Percentiles rank a stretch among this genome's conserved stretches.
Conservation (phyloP, 805 yeast species). For the Yarrowia bubula region DNA sequence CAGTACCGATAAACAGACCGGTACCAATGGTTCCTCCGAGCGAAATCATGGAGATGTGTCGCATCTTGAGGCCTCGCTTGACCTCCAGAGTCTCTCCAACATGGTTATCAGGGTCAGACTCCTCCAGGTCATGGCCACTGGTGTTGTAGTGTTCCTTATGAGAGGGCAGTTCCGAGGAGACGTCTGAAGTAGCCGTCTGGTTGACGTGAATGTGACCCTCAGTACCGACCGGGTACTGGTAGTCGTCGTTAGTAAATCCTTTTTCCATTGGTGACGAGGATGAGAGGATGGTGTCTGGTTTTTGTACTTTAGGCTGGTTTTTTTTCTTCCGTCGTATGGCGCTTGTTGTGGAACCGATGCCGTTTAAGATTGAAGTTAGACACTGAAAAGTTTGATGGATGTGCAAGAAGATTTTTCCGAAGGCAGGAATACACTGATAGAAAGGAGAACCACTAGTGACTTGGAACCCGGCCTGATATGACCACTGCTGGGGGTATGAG, state of each 20-base stretch:
- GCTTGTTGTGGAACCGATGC: slow-evolving; percentile 16
- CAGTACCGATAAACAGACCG: slow-evolving; percentile 72
- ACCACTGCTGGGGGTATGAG: slow-evolving; percentile 9
- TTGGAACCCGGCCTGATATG: not conserved
- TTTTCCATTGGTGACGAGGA: not conserved
- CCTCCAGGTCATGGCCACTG: slow-evolving; percentile 19
- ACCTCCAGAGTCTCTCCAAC: slow-evolving; percentile 26
- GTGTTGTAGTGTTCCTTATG: slow-evolving; percentile 17
- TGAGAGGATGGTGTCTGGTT: not conserved
- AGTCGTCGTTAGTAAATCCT: not conserved
- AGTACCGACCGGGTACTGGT: not conserved
- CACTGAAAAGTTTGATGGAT: not conserved
- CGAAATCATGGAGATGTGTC: slow-evolving; percentile 77
- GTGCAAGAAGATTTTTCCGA: not conserved
- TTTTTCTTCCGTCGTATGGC: not conserved
- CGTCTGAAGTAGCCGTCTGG: slow-evolving; percentile 1
- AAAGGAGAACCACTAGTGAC: too few relatives aligned
- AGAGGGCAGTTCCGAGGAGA: not conserved
- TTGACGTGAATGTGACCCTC: slow-evolving; percentile 7
- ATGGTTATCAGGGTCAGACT: slow-evolving; percentile 25
- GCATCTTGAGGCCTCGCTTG: slow-evolving; percentile 45
- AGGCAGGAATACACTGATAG: not conserved
- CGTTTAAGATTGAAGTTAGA: slow-evolving; percentile 12
- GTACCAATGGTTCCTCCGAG: slow-evolving; percentile 84
- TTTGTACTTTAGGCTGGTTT: slow-evolving; percentile 1